These are phyloP conservation scores for Coffea eugenioides DNA, from an alignment of 257 asterid genomes.

Conservation along the genomic window DNA sequence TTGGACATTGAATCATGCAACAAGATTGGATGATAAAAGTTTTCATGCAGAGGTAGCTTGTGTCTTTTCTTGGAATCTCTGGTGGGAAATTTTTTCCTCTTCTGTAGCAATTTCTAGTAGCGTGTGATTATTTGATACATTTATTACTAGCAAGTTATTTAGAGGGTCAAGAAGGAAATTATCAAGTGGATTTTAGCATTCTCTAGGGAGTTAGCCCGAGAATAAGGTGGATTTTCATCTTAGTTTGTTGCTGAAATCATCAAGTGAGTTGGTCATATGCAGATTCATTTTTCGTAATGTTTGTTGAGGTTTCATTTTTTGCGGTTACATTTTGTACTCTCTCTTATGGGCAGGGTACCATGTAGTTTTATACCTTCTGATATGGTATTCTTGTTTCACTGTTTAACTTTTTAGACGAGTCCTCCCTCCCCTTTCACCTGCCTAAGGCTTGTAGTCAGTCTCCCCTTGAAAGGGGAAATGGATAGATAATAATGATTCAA, in stretches of 20 bases:
- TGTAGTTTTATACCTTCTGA: neutral
- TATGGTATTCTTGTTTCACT: neutral
- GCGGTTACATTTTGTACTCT: neutral
- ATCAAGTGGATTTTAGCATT: no score
- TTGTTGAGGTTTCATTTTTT: neutral
- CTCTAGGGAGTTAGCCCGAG: no score
- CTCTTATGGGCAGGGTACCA: neutral
- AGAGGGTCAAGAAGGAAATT: neutral
- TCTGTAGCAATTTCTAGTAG: neutral
- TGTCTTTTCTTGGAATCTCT: neutral
- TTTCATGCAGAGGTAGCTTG: neutral
- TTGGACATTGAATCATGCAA: neutral
- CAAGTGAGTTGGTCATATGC: neutral
- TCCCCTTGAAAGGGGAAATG: no score
- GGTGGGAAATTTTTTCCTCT: neutral
- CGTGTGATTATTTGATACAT: no score
- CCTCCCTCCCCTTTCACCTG: no score
- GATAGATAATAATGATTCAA: neutral
- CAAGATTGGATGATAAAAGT: neutral
- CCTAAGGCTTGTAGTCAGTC: no score
- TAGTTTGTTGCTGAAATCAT: neutral
- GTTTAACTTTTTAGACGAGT: neutral
- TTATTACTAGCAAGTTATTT: neutral
- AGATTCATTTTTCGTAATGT: neutral
- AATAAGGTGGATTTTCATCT: no score